These are phyloP conservation scores for Dioscorea alata DNA, from an alignment of 106 monocot species.

Conservation along the genomic window DNA sequence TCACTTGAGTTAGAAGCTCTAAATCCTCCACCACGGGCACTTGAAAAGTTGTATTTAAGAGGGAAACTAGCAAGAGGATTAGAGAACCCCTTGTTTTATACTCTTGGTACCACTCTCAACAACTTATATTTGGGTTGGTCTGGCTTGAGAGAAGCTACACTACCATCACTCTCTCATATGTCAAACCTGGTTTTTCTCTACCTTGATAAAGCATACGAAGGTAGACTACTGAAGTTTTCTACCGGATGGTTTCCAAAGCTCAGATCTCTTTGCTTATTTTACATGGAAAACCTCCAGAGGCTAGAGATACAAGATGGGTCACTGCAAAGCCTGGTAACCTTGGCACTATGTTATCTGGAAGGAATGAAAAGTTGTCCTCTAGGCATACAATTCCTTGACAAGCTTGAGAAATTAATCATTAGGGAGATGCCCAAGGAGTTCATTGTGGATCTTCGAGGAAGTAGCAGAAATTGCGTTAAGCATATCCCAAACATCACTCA, in stretches of 20 bases:
- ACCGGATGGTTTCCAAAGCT: conserved; percentile 13
- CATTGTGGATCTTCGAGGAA: background rate
- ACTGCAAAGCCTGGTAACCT: background rate
- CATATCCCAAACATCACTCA: background rate
- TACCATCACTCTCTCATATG: background rate
- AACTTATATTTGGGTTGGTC: conserved; percentile 2
- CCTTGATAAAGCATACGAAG: conserved; percentile 1
- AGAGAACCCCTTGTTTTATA: background rate
- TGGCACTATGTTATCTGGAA: background rate
- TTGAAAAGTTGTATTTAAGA: background rate
- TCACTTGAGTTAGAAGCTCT: background rate
- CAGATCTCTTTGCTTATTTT: background rate
- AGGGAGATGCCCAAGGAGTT: background rate
- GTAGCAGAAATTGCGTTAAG: background rate
- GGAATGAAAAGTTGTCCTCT: background rate
- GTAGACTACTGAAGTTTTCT: conserved; percentile 4
- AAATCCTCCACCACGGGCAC: background rate
- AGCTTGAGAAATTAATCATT: background rate
- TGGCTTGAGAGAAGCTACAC: conserved; percentile 3
- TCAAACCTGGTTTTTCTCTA: background rate
- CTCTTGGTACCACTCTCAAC: background rate
- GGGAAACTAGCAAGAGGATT: background rate
- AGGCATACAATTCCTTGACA: background rate
- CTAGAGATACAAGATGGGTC: background rate
- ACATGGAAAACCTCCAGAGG: conserved; percentile 1